Base-by-base conservation (phyloP, 1,284 basidiomycete genomes). In the Malassezia nana region DNA sequence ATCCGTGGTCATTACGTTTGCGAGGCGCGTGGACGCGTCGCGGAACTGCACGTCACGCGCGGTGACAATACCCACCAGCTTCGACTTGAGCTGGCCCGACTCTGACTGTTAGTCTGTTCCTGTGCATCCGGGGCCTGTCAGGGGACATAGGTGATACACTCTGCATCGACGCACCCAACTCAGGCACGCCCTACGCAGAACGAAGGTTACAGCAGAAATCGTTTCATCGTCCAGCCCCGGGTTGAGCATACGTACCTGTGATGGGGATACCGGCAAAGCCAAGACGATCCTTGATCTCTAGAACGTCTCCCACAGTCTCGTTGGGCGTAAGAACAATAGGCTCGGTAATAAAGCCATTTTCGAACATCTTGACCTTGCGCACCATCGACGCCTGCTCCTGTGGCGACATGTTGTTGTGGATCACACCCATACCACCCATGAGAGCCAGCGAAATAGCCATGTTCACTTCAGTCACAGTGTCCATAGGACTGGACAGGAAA, bases 231-330 rank as follows among this genome's bases (percentile, higher is more conserved):
- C 24, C 26, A 33, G 50, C 38, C 24, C 50, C 28, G 15, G 41
- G 25, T 24, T 40, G 12, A 9, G 2, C 6, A 30, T 41, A 79
- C 80, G 77, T 75, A 90, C 91, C 89, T 55, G 92, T 98, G 75
- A 98, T 90, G 50, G 94, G 94, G 59, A 98, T 92, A 64, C 92
- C 94, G 67, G 88, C 89, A 76, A 95, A 99, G 2, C 94, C 94
- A 35, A 89, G 83, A 47, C 83, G 80, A 52, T 84, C 83, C 78
- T 98, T 98, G 78, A 96, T 86, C 58, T 90, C 86, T 47, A 95
- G 79, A 13, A 96, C 92, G 64, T 96, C 87, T 61, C 85, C 86
- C 42, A 94, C 89, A 32, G 79, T 79, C 67, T 87, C 81, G 40
- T 81, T 76, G 83, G 84, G 43, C 92, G 79, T 58, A 86, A 89